Conservation (phyloP, 805 yeast species). For the Lipomyces sp. region DNA sequence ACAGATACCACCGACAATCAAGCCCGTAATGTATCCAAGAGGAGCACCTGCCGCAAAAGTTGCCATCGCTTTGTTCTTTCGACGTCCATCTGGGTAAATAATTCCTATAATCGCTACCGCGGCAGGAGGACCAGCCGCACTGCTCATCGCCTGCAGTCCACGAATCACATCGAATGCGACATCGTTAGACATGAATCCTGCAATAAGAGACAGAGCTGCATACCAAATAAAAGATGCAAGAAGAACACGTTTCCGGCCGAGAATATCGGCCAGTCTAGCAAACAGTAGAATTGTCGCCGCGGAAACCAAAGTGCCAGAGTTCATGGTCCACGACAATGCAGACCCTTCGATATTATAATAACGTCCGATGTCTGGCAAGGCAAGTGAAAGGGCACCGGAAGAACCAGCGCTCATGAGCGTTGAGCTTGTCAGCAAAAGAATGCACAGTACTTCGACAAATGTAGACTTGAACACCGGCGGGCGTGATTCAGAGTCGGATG, state of each 20-base stretch:
- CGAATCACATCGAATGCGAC: slow-evolving; percentile 43
- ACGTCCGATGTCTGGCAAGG: slow-evolving; percentile 39
- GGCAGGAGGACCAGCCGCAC: slow-evolving; percentile 48
- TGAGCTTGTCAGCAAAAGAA: slow-evolving; percentile 40
- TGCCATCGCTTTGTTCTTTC: slow-evolving; percentile 31
- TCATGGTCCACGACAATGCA: slow-evolving; percentile 44
- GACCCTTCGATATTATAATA: slow-evolving; percentile 44
- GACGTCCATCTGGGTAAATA: slow-evolving; percentile 32
- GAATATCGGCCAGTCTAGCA: slow-evolving; percentile 47
- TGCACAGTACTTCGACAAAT: slow-evolving; percentile 39
- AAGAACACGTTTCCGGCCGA: slow-evolving; percentile 46
- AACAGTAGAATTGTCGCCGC: slow-evolving; percentile 45
- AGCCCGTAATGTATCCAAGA: slow-evolving; percentile 46
- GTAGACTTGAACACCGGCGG: slow-evolving; percentile 40
- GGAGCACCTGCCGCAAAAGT: slow-evolving; percentile 51
- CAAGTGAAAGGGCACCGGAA: slow-evolving; percentile 41
- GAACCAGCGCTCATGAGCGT: slow-evolving; percentile 43
- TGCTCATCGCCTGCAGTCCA: slow-evolving; percentile 45
- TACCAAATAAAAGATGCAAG: slow-evolving; percentile 39
- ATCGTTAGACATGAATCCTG: slow-evolving; percentile 36
- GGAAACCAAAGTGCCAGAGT: slow-evolving; percentile 43
- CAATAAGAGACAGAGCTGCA: slow-evolving; percentile 39
- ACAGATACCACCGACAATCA: slow-evolving; percentile 46
- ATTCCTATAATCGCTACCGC: slow-evolving; percentile 47
- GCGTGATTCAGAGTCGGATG: slow-evolving; percentile 31